A percentile compares a stretch with the other conserved stretches of the same genome.
phyloP scores from a whole-genome alignment of 2,329 filamentous ascomycete species.

The Trichoderma cornu-damae region DNA sequence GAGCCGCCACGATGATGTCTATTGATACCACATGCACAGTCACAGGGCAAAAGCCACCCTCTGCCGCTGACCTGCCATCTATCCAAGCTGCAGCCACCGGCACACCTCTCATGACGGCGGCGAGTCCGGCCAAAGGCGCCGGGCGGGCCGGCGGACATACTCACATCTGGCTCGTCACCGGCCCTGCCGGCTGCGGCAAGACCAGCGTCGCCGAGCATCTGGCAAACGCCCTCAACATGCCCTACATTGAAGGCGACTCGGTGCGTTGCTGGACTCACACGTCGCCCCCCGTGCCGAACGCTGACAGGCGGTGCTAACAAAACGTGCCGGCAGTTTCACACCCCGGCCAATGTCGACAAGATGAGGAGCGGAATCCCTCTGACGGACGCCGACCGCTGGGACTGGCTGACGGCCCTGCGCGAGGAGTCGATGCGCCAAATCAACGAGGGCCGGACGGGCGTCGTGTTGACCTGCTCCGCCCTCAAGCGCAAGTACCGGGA shows the following conservation, averaged over 20 bases:
- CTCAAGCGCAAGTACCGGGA: slow-evolving; percentile 97
- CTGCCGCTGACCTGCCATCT: slow-evolving; percentile 19
- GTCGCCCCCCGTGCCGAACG: background rate
- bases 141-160: slow-evolving; percentile 38
- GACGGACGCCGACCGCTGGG: slow-evolving; percentile 92
- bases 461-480: slow-evolving; percentile 94
- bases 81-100: slow-evolving; percentile 4
- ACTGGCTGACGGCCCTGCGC: slow-evolving; percentile 81
- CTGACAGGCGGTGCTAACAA: slow-evolving; percentile 1
- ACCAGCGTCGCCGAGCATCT: slow-evolving; percentile 66
- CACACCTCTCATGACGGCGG: slow-evolving; percentile 19
- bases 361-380: slow-evolving; percentile 81
- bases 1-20: slow-evolving; percentile 42
- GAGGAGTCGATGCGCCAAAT: slow-evolving; percentile 59
- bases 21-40: slow-evolving; percentile 45
- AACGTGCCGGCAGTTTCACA: slow-evolving; percentile 63
- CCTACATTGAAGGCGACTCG: slow-evolving; percentile 74
- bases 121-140: slow-evolving; percentile 28
- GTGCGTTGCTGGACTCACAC: slow-evolving; percentile 52
- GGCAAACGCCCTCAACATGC: slow-evolving; percentile 56
- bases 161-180: slow-evolving; percentile 77
- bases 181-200: slow-evolving; percentile 75
- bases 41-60: slow-evolving; percentile 36
- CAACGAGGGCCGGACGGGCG: slow-evolving; percentile 57
- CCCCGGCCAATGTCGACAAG: slow-evolving; percentile 77